Evolutionary conservation across 2,329 filamentous ascomycete genomes (phyloP), one percentile per base, ranked within the genome.

Genomic region (Thelonectria olida): DNA sequence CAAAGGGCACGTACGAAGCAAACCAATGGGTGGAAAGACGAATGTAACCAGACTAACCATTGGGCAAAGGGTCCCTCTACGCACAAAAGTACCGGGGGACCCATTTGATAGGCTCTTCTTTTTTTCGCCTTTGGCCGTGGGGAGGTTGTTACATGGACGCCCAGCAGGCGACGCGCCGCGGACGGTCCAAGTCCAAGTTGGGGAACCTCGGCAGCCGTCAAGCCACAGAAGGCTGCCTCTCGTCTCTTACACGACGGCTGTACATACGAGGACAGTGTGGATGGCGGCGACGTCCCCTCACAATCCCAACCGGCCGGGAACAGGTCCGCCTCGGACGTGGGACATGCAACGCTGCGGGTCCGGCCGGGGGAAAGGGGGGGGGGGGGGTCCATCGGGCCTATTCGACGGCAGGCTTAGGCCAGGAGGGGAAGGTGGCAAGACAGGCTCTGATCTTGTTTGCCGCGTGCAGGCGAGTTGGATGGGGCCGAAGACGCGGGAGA

Each of bases 291-390:
- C n/a, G n/a, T n/a, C n/a, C 6, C 6, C 25, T 9, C 9, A 9
- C 25, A 27, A 28, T 44, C 44, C 59, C 59, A 58, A 38, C 59
- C 59, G 28, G 54, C 54, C 59, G 59, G 59, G 54, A 62, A 44
- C 49, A 54, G 22, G 4, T 28, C 13, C 7, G 28, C 7, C 10
- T 36, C 34, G 34, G 5, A 36, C 12, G 34, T 36, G 34, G 34
- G 36, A 13, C 7, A 6, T 3, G 34, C n/a, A n/a, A n/a, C n/a
- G 34, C 13, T 20, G 44, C 15, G 23, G 48, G 27, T 17, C 34
- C 7, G 15, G 34, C 12, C 34, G 22, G 47, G 36, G 45, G 54
- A 20, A 20, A 20, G 28, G n/a, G 25, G 54, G 41, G 10, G 27
- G 23, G 36, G 45, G 9, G 20, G 27, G 23, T 36, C 27, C 48